phyloP scores from a whole-genome alignment of 163 green algal genomes.

The Chlorella variabilis region DNA sequence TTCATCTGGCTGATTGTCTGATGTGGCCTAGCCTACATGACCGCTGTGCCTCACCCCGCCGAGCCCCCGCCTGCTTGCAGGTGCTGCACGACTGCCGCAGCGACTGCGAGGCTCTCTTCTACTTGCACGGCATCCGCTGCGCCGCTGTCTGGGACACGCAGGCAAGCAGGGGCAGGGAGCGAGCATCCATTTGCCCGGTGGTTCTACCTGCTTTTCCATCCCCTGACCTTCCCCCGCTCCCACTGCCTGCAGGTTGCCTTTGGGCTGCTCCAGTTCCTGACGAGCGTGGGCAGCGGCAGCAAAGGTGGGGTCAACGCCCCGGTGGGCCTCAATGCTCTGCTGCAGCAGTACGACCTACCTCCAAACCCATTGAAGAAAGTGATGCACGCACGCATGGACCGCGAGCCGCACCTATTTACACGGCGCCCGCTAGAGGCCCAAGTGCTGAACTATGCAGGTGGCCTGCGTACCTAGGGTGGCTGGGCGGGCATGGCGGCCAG shows the following conservation, averaged over 20 bases:
- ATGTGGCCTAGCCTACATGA: no score
- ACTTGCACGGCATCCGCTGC: slow-evolving; percentile 25
- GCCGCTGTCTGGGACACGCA: slow-evolving; percentile 36
- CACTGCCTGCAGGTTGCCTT: slow-evolving; percentile 5
- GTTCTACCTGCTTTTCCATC: no score
- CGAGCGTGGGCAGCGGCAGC: slow-evolving; percentile 6
- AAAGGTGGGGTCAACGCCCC: not conserved
- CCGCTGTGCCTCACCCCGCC: no score
- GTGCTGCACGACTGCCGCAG: slow-evolving; percentile 43
- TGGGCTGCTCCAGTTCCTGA: slow-evolving; percentile 19
- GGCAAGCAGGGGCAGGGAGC: not conserved
- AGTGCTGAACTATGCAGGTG: slow-evolving; percentile 29
- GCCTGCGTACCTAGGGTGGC: not conserved
- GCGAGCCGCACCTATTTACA: not conserved
- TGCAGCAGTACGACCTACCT: slow-evolving; percentile 3
- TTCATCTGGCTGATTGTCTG: no score
- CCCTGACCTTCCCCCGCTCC: not conserved
- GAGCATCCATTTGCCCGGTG: no score
- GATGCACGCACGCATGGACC: slow-evolving; percentile 37
- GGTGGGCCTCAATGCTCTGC: slow-evolving; percentile 9
- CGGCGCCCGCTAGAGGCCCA: slow-evolving; percentile 3
- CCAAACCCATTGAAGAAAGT: slow-evolving; percentile 25
- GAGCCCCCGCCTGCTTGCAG: slow-evolving; percentile 4
- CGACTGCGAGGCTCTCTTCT: slow-evolving; percentile 38
- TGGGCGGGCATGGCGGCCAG: no score